phyloP scores from a whole-genome alignment of 179 eudicot species.

The Drosera spatulata region DNA sequence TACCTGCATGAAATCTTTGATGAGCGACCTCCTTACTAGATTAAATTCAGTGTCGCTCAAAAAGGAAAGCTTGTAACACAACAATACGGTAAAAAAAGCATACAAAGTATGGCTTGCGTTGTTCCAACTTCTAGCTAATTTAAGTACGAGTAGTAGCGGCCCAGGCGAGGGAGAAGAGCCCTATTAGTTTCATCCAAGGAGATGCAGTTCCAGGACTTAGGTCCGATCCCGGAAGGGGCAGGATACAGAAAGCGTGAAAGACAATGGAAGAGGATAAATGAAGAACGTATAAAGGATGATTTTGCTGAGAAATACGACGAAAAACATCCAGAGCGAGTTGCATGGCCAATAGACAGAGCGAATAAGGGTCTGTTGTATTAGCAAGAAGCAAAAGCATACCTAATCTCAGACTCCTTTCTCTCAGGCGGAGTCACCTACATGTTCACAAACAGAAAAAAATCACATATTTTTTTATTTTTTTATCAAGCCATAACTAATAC shows the following conservation, averaged over 20 bases:
- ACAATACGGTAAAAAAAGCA: too few relatives aligned
- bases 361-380: neutral
- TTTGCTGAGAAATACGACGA: neutral
- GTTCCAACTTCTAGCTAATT: too few relatives aligned
- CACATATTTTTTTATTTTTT: constrained; percentile 8
- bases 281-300: neutral
- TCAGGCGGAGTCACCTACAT: constrained; percentile 75
- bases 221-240: too few relatives aligned
- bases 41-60: neutral
- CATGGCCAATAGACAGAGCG: neutral
- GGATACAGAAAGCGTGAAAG: too few relatives aligned
- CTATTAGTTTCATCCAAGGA: too few relatives aligned
- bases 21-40: neutral
- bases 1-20: constrained; percentile 42
- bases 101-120: too few relatives aligned
- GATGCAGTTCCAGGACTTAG: too few relatives aligned
- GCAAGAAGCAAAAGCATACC: constrained; percentile 31
- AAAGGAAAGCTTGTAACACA: too few relatives aligned
- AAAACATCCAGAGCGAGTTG: neutral
- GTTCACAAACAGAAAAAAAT: constrained; percentile 8
- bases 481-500: neutral
- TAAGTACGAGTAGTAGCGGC: too few relatives aligned
- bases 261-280: too few relatives aligned
- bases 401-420: constrained; percentile 89
- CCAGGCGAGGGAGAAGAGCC: too few relatives aligned